Evolutionary conservation across 345 rosid species (phyloP).

Genomic region (Corymbia maculata): DNA sequence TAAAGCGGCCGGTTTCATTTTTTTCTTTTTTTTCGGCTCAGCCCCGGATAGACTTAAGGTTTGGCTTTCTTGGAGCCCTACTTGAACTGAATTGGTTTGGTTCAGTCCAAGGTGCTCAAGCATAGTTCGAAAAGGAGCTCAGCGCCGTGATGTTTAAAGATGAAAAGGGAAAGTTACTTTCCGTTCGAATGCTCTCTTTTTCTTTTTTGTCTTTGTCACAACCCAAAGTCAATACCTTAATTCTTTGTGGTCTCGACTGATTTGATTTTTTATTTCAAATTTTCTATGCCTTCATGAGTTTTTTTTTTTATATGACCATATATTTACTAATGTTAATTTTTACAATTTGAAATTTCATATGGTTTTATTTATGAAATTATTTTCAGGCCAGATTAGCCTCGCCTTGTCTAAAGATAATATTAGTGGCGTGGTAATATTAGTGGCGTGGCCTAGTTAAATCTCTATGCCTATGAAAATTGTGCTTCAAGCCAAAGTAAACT

Average conservation of each 20-base stretch:
- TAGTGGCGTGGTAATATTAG: not conserved
- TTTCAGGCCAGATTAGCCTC: not conserved
- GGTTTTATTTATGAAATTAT: not conserved
- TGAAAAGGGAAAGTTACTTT: not conserved
- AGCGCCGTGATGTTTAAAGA: not conserved
- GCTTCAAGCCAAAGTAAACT: not conserved
- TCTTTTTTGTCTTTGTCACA: too few relatives aligned
- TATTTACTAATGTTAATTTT: not conserved
- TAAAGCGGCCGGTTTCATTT: not conserved
- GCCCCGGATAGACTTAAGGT: not conserved
- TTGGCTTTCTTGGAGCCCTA: not conserved
- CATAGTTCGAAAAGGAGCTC: not conserved
- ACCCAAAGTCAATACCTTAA: not conserved
- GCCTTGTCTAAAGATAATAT: not conserved
- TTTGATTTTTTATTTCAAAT: not conserved
- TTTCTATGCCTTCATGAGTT: not conserved
- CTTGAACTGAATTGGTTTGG: fast-evolving
- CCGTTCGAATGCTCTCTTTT: too few relatives aligned
- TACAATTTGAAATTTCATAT: not conserved
- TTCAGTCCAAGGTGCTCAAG: fast-evolving
- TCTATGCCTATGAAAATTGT: not conserved
- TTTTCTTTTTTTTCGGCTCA: not conserved
- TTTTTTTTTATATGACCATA: not conserved
- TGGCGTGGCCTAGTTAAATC: not conserved
- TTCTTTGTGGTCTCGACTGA: not conserved